phyloP scores from a whole-genome alignment of 2,329 filamentous ascomycete genomes.

The Cercospora sojina region DNA sequence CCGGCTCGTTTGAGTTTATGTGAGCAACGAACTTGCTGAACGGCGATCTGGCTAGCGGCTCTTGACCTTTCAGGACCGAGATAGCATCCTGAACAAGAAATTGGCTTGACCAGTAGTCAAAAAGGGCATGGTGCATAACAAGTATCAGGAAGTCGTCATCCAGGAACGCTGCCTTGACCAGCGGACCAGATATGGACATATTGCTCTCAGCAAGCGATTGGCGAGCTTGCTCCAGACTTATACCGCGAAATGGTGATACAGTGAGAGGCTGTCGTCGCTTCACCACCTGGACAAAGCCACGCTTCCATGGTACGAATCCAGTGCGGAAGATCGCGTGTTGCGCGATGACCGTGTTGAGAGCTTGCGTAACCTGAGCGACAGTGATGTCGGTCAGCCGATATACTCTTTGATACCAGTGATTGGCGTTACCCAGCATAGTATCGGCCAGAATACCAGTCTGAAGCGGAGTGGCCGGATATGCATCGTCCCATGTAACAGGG shows the following conservation, averaged over 20 bases:
- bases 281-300: background rate
- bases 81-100: slow-evolving; percentile 42
- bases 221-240: background rate
- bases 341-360: background rate
- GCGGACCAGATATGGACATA: background rate
- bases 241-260: background rate
- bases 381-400: background rate
- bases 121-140: slow-evolving; percentile 6
- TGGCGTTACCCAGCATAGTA: background rate
- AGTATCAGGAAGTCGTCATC: background rate
- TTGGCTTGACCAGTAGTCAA: slow-evolving; percentile 36
- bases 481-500: background rate
- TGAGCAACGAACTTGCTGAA: background rate
- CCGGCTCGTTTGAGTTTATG: background rate
- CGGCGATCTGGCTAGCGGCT: background rate
- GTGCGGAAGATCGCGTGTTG: background rate
- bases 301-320: background rate
- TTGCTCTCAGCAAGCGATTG: background rate
- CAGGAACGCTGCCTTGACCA: background rate
- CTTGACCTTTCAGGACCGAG: background rate
- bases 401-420: background rate
- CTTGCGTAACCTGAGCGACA: background rate
- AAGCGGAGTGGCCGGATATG: background rate
- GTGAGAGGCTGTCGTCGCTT: background rate
- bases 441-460: background rate